Conservation (phyloP, 2,329 filamentous ascomycete species). For the Thelonectria rubi region DNA sequence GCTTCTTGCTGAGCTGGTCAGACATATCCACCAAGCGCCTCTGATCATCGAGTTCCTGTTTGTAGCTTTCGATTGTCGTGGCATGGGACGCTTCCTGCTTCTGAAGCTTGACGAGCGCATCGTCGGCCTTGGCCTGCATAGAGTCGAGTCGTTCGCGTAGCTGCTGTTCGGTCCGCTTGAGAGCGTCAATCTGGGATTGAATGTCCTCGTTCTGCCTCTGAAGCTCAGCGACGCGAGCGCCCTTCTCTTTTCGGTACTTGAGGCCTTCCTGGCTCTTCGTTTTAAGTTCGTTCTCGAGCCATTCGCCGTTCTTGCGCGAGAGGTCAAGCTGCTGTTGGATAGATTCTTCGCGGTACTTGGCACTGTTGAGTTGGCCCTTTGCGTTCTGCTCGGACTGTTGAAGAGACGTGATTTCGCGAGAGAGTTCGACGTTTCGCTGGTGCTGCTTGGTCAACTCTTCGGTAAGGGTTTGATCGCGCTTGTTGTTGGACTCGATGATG, state of each 20-base stretch:
- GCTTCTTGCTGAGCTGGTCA: slow-evolving; percentile 77
- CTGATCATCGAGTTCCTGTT: slow-evolving; percentile 83
- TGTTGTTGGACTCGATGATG: slow-evolving; percentile 88
- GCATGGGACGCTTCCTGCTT: slow-evolving; percentile 85
- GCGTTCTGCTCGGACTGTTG: slow-evolving; percentile 87
- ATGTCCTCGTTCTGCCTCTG: slow-evolving; percentile 90
- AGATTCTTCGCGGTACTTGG: slow-evolving; percentile 90
- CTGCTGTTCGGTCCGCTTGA: slow-evolving; percentile 81
- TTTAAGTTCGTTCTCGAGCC: slow-evolving; percentile 91
- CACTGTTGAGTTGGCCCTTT: slow-evolving; percentile 79
- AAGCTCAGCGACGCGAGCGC: slow-evolving; percentile 85
- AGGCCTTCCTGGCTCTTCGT: slow-evolving; percentile 87
- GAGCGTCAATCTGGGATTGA: slow-evolving; percentile 76
- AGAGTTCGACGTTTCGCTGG: slow-evolving; percentile 84
- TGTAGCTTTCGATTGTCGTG: slow-evolving; percentile 85
- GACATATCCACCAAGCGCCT: slow-evolving; percentile 84
- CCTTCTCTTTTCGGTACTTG: slow-evolving; percentile 95
- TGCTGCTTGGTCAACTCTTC: slow-evolving; percentile 90
- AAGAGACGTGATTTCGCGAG: slow-evolving; percentile 80
- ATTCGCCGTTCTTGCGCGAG: slow-evolving; percentile 89
- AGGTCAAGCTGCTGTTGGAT: slow-evolving; percentile 91
- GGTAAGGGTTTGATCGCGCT: slow-evolving; percentile 84
- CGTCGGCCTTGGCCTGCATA: slow-evolving; percentile 85
- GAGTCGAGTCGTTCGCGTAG: slow-evolving; percentile 85
- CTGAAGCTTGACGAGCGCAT: slow-evolving; percentile 82